Evolutionary conservation across 768 basidiomycete species (phyloP), one percentile per base, ranked within the genome.

Genomic region (Collybiopsis confluens): DNA sequence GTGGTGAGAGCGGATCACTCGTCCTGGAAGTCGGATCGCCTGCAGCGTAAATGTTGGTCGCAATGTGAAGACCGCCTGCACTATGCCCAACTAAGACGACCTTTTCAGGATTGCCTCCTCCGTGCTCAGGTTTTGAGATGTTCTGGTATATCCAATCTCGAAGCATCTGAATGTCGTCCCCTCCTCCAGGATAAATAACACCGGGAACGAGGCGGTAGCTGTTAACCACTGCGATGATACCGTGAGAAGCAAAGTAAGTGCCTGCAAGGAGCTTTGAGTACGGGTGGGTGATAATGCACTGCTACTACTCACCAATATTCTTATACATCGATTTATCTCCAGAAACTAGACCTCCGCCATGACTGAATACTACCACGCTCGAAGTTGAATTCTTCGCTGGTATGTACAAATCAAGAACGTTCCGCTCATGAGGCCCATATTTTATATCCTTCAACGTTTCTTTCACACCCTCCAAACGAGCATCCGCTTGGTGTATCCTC

Each of bases 61-160:
- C 47, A 21, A 48, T 35, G n/a, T 48, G 47, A 9, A 48, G 15
- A 36, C 47, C 35, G 30, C 47, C 47, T 24, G 35, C 47, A 16
- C 47, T 48, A 8, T 37, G 35, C 8, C 47, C 47, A 20, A 48
- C n/a, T 11, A 48, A 23, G 13, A 48, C 35, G 3, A 48, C 47
- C 35, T 37, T 48, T 21, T 26, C 21, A 23, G 47, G 47, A 16
- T 48, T 35, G 2, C 47, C 47, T 8, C 35, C 37, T 16, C 47
- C 47, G 18, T 21, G 37, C 24, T 38, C 21, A 8, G 35, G 9
- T 35, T 48, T 48, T 11, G 30, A 37, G 20, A 48, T 48, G 13
- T 48, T 48, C 33, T 48, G n/a, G 35, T 48, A 48, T 15, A 48
- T 35, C 47, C 47, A 48, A 15, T 48, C 47, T 24, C 47, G 33